phyloP scores from a whole-genome alignment of 1,284 basidiomycete species.

The Ceratobasidium papillatum region DNA sequence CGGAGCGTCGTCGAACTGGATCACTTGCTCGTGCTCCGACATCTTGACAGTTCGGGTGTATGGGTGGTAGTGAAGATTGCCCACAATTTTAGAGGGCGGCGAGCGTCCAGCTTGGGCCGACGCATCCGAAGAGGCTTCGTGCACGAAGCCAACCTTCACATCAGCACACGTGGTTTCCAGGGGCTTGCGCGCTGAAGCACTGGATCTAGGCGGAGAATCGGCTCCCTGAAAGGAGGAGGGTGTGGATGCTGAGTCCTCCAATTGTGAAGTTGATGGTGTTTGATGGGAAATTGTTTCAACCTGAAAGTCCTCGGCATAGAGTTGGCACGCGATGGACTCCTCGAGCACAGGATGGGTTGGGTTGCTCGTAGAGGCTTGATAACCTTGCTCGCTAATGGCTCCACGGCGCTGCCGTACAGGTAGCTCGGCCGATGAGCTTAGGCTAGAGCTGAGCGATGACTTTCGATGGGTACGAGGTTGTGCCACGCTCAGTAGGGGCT shows the following conservation, averaged over 20 bases:
- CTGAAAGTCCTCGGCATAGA: not conserved
- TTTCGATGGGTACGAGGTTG: not conserved
- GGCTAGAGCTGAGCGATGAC: not conserved
- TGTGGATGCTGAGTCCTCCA: not conserved
- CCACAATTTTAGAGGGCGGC: not conserved
- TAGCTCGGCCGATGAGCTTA: not conserved
- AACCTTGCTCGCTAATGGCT: constrained; percentile 15
- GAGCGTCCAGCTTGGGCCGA: not conserved
- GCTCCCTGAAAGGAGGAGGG: not conserved
- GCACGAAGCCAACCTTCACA: not conserved
- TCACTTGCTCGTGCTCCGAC: constrained; percentile 31
- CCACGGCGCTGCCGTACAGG: constrained; percentile 1
- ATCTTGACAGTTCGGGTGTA: constrained; percentile 8
- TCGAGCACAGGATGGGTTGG: constrained; percentile 3
- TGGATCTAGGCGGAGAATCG: constrained; percentile 4
- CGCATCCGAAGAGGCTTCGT: not conserved
- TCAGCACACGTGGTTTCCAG: not conserved
- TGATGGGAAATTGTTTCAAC: not conserved
- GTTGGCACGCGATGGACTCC: not conserved
- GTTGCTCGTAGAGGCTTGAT: not conserved
- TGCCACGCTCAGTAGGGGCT: not conserved
- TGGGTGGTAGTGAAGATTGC: not conserved
- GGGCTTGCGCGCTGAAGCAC: not conserved
- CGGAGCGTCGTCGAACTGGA: constrained; percentile 5
- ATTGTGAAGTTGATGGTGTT: not conserved